Evolutionary conservation across 306 rosid species (phyloP).

Genomic region (Potentilla sterilis): DNA sequence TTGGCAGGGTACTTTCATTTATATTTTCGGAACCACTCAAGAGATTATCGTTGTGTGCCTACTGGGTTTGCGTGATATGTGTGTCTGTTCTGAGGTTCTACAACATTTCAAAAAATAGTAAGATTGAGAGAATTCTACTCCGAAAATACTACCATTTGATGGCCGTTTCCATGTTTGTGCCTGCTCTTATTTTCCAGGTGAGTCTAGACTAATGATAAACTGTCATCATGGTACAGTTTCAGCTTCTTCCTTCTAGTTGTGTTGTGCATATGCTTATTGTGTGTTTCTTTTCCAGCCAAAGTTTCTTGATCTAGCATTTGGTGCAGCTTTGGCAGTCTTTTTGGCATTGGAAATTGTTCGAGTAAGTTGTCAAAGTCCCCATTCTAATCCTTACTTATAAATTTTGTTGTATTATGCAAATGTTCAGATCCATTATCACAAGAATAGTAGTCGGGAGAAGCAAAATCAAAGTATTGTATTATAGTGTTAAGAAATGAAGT

Average conservation of each 20-base stretch:
- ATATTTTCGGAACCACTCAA: constrained; percentile 79
- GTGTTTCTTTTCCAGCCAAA: constrained; percentile 60
- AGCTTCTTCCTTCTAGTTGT: constrained; percentile 7
- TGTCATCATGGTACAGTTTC: constrained; percentile 18
- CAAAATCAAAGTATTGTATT: background rate
- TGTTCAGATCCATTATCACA: background rate
- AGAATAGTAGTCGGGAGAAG: background rate
- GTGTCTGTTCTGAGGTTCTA: constrained; percentile 76
- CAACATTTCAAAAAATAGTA: constrained; percentile 85
- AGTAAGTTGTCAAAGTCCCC: constrained; percentile 49
- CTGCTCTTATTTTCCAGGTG: constrained; percentile 97
- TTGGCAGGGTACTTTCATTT: constrained; percentile 83
- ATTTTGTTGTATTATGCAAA: background rate
- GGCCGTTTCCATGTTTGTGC: constrained; percentile 93
- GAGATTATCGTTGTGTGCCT: constrained; percentile 69
- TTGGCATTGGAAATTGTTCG: constrained; percentile 80
- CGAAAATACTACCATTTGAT: constrained; percentile 91
- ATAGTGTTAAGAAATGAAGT: background rate
- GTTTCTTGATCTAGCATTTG: constrained; percentile 89
- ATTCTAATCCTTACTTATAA: background rate
- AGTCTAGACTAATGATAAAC: constrained; percentile 27
- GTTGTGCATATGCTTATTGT: constrained; percentile 27
- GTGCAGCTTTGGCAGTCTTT: constrained; percentile 87
- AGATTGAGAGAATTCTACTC: constrained; percentile 91
- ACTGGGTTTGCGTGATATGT: constrained; percentile 68